Evolutionary conservation across 371 early-diverging fungal genomes (phyloP).

Genomic region (Circinella umbellata): DNA sequence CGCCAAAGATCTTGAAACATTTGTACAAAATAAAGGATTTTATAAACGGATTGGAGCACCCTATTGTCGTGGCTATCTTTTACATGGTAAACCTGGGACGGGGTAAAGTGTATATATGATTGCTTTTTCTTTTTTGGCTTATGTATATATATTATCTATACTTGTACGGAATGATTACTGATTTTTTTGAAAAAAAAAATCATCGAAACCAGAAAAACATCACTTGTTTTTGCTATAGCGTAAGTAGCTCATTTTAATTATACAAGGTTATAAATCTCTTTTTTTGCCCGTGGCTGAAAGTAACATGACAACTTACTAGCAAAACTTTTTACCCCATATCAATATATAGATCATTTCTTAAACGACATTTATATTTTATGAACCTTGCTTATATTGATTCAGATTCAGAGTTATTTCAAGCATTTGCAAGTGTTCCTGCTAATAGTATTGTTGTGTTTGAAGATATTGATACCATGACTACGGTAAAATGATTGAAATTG

Average conservation of each 20-base stretch:
- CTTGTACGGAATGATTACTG: too few relatives aligned
- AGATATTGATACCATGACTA: constrained; percentile 80
- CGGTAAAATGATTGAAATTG: constrained; percentile 29
- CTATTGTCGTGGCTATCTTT: constrained; percentile 75
- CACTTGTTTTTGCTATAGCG: constrained; percentile 82
- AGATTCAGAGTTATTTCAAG: constrained; percentile 66
- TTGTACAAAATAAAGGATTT: constrained; percentile 53
- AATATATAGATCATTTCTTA: constrained; percentile 44
- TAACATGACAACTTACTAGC: too few relatives aligned
- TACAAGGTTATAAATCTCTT: neutral
- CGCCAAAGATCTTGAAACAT: constrained; percentile 49
- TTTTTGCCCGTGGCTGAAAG: too few relatives aligned
- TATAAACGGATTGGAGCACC: constrained; percentile 69
- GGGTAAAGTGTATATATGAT: constrained; percentile 24
- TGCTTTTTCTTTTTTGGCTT: too few relatives aligned
- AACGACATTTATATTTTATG: constrained; percentile 77
- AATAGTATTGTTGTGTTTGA: constrained; percentile 87
- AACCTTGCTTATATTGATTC: constrained; percentile 68
- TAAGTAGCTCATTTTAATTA: constrained; percentile 16
- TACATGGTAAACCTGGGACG: constrained; percentile 83
- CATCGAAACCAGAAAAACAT: constrained; percentile 64
- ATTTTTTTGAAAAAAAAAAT: too few relatives aligned
- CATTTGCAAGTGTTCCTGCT: constrained; percentile 73
- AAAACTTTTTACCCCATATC: neutral
- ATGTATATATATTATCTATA: too few relatives aligned